These are phyloP conservation scores for Cyberlindnera lachancei DNA, from an alignment of 805 yeast genomes.

Conservation along the genomic window DNA sequence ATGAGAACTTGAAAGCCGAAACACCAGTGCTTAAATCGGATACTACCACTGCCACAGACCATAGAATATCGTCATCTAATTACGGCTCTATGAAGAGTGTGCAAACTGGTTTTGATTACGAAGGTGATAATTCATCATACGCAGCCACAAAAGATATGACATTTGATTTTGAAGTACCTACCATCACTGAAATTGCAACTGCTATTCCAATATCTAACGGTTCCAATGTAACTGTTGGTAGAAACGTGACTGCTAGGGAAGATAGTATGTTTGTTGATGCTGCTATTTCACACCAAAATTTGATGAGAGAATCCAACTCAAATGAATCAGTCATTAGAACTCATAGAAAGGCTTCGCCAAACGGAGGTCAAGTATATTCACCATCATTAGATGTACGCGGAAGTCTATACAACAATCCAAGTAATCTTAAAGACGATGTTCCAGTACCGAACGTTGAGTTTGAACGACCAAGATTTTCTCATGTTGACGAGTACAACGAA, in stretches of 20 bases:
- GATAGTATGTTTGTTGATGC: conserved; percentile 22
- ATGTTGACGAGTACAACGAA: conserved; percentile 9
- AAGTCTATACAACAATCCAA: conserved; percentile 17
- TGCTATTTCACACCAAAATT: conserved; percentile 5
- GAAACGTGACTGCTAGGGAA: conserved; percentile 9
- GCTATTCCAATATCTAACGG: conserved; percentile 21
- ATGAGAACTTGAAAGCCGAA: conserved; percentile 3
- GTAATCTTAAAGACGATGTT: conserved; percentile 13
- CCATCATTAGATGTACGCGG: conserved; percentile 17
- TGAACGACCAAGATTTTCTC: conserved; percentile 11
- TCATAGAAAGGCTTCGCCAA: conserved; percentile 16
- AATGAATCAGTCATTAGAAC: conserved; percentile 16
- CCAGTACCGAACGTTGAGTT: conserved; percentile 9
- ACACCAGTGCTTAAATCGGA: conserved; percentile 1
- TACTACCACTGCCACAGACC: conserved; percentile 2
- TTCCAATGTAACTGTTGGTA: conserved; percentile 19
- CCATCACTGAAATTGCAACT: conserved; percentile 20
- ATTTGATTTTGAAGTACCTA: conserved; percentile 22
- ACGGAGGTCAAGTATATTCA: conserved; percentile 6
- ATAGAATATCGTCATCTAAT: conserved; percentile 19
- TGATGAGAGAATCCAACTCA: conserved; percentile 11
- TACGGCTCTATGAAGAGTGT: conserved; percentile 13
- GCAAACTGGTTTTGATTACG: background rate
- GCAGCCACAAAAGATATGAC: conserved; percentile 14
- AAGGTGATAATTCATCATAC: conserved; percentile 3